phyloP scores from a whole-genome alignment of 1,139 yeast species.

The Suhomyces choctaworum region DNA sequence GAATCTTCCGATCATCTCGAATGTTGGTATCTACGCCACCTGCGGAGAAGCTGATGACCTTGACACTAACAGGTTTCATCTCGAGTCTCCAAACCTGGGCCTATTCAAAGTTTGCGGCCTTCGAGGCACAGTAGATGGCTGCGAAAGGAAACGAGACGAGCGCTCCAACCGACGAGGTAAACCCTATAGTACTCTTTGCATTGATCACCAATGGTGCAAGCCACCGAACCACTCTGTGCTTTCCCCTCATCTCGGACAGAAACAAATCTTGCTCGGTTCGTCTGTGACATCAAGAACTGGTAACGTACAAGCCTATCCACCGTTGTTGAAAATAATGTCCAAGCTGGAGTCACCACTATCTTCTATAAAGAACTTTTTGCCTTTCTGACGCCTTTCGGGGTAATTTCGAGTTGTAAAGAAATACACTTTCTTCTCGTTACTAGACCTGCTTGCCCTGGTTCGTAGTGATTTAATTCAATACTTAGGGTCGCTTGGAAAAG shows the following conservation, averaged over 20 bases:
- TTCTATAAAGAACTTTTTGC: constrained; percentile 39
- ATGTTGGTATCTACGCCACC: constrained; percentile 66
- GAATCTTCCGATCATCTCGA: constrained; percentile 52
- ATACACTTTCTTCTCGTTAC: too few relatives aligned
- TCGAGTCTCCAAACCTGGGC: constrained; percentile 65
- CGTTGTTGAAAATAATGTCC: constrained; percentile 68
- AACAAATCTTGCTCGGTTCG: constrained; percentile 53
- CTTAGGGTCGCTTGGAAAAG: too few relatives aligned
- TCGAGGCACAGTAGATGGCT: constrained; percentile 65
- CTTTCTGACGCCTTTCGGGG: constrained; percentile 48
- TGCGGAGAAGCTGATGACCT: constrained; percentile 68
- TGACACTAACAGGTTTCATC: constrained; percentile 70
- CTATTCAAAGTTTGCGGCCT: constrained; percentile 77
- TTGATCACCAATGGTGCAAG: constrained; percentile 58
- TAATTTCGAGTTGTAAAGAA: too few relatives aligned
- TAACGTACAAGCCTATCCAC: constrained; percentile 64
- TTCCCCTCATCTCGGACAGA: constrained; percentile 68
- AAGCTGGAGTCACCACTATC: constrained; percentile 44
- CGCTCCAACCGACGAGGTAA: constrained; percentile 76
- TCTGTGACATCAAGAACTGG: constrained; percentile 71
- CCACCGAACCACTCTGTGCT: constrained; percentile 62
- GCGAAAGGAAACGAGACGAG: constrained; percentile 70
- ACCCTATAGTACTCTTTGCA: constrained; percentile 69
- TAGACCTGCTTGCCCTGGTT: too few relatives aligned
- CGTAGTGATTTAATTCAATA: too few relatives aligned